Base-by-base conservation (phyloP, 1,284 basidiomycete species). In the Boletus hoseneyae region DNA sequence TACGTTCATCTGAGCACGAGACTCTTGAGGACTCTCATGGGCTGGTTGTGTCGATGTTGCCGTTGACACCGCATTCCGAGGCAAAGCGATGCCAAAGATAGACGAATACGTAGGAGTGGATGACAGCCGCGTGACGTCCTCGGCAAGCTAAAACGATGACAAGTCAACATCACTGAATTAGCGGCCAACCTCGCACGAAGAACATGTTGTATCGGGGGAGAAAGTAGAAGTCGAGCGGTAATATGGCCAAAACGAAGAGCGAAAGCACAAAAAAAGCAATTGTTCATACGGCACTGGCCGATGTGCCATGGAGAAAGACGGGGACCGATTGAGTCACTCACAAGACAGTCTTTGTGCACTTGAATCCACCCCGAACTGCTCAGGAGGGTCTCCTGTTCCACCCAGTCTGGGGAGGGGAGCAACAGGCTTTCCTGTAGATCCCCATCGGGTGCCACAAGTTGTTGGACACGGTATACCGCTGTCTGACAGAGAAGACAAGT, bases 361-460 rank as follows among this genome's bases (percentile, higher is more conserved):
- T 90, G 83, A 48, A 91, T 76, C 84, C 85, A 89, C 3, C 88
- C 87, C 46, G 68, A 79, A 25, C 74, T 67, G 55, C 82, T 85
- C 67, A 79, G 79, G 65, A 90, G 72, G 38, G 82, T 70, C 61
- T 88, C 84, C 47, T 78, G 75, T 67, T 90, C 87, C 15, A 79
- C 79, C 83, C 85, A 89, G 41, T 87, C 85, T 47, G 84, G 80
- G 2, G 79, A 79, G 10, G 86, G 85, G 37, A 88, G 68, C 7
- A 89, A 68, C 2, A 82, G 79, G 6, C 85, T 83, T 51, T 86
- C 84, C 47, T 77, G 77, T n/a, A 74, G 73, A 53, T 85, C 83
- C 6, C 80, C 66, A 45, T 85, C 82, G 37, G 71, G 67, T 34
- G 79, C 69, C 41, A 84, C 75, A 32, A 75, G 68, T 56, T 87